Evolutionary conservation across 2,329 filamentous ascomycete species (phyloP), one percentile per base, ranked within the genome.

Genomic region (Emmonsia crescens): DNA sequence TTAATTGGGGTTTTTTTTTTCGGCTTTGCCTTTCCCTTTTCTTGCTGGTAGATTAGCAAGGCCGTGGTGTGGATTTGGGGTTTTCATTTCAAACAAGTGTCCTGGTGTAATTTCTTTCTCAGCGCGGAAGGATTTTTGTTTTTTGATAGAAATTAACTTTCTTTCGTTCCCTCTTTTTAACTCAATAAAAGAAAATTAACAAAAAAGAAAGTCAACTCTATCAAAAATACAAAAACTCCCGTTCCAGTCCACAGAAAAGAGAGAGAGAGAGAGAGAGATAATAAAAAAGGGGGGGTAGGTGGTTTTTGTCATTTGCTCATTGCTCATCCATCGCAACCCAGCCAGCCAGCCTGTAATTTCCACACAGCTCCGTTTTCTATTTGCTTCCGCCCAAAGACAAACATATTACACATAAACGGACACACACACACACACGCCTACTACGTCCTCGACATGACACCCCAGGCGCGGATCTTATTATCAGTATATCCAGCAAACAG

Each of bases 401-500:
- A 56, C 52, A 56, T 38, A 40, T 40, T 36, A 56, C 52, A 56
- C n/a, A 19, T 40, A 24, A 62, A 48, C 33, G 33, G 6, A 33
- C 46, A 64, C 19, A 56, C 65, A 64, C 60, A 65, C 59, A 61
- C 62, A 61, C 57, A 61, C 56, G 65, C 67, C 65, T 71, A 74
- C 71, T 90, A 92, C 81, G 88, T 89, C 80, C 91, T 86, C 79
- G 90, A 94, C 91, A 96, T 96, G 76, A 96, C 91, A 82, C 91
- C 91, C 91, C 91, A 96, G 73, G 90, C 91, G 75, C 92, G 89
- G 83, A 96, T 96, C 83, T 95, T 89, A 87, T 96, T 97, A 84
- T 99, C 94, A 74, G 94, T 99, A 87, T 99, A 99, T 81, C 94
- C 94, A 78, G 94, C 92, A 81, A 99, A 99, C 79, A 99, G 85